A percentile compares a stretch with the other conserved stretches of the same genome.
phyloP scores from a whole-genome alignment of 306 rosid genomes.

The Luffa aegyptiaca region DNA sequence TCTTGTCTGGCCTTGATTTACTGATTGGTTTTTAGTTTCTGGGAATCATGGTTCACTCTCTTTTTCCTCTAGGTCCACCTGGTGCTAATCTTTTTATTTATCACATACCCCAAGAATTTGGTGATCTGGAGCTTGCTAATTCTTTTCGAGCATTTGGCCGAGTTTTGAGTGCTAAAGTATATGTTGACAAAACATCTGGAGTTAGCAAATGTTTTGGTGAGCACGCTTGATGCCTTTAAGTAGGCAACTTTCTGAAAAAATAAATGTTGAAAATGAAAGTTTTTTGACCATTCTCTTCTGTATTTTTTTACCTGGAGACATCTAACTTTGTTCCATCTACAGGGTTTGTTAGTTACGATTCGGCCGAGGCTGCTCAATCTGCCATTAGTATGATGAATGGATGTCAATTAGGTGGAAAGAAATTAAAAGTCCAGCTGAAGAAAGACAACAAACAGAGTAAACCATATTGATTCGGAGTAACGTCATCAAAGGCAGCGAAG shows the following conservation, averaged over 20 bases:
- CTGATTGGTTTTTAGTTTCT: background rate
- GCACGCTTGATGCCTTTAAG: slow-evolving; percentile 10
- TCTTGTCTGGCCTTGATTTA: background rate
- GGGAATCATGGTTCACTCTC: background rate
- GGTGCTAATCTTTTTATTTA: slow-evolving; percentile 98
- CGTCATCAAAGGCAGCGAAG: slow-evolving; percentile 31
- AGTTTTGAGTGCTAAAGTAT: slow-evolving; percentile 95
- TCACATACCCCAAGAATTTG: slow-evolving; percentile 98
- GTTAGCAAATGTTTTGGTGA: slow-evolving; percentile 99
- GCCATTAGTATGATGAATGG: slow-evolving; percentile 92
- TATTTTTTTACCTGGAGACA: background rate
- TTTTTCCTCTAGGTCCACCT: slow-evolving; percentile 61
- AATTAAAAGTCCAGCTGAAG: slow-evolving; percentile 96
- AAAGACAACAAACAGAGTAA: slow-evolving; percentile 85
- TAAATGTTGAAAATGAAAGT: background rate
- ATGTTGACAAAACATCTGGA: slow-evolving; percentile 95
- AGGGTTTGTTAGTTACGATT: slow-evolving; percentile 96
- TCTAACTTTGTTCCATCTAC: slow-evolving; percentile 30
- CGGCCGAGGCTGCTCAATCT: slow-evolving; percentile 76
- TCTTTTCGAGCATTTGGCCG: slow-evolving; percentile 87
- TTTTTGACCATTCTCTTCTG: background rate
- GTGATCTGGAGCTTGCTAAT: slow-evolving; percentile 75
- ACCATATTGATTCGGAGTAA: slow-evolving; percentile 54
- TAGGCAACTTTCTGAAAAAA: background rate
- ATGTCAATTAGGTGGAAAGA: slow-evolving; percentile 83